A percentile compares a stretch with the other conserved stretches of the same genome.
These are phyloP conservation scores for Nannochloris sp. DNA, from an alignment of 139 green algal genomes.

Conservation along the genomic window DNA sequence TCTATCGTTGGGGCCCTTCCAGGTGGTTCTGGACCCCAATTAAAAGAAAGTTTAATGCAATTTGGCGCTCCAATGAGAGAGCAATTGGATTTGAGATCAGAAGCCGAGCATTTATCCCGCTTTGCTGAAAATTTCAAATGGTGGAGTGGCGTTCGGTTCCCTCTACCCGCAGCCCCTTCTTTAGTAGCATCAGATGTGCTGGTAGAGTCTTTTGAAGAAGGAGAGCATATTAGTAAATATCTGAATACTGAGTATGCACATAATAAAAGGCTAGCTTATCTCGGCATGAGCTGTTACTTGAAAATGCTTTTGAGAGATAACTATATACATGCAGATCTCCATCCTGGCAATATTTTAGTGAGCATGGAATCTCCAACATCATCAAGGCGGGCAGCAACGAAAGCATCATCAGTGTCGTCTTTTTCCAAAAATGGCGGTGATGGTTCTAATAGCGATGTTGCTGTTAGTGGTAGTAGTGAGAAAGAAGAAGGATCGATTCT, in stretches of 20 bases:
- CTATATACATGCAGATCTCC: slow-evolving; percentile 90
- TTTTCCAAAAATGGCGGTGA: not conserved
- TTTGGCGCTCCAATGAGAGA: slow-evolving; percentile 90
- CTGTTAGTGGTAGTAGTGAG: not conserved
- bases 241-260: slow-evolving; percentile 37
- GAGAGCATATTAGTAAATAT: slow-evolving; percentile 54
- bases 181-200: slow-evolving; percentile 58
- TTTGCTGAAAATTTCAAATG: slow-evolving; percentile 71
- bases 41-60: slow-evolving; percentile 53
- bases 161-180: slow-evolving; percentile 9
- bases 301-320: slow-evolving; percentile 88
- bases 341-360: slow-evolving; percentile 92
- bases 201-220: slow-evolving; percentile 89
- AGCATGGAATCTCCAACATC: not conserved
- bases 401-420: not conserved
- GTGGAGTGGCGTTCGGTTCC: slow-evolving; percentile 21
- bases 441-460: not conserved
- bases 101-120: slow-evolving; percentile 68
- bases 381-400: not conserved
- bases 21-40: slow-evolving; percentile 29
- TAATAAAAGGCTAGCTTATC: slow-evolving; percentile 61
- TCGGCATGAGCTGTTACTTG: slow-evolving; percentile 81
- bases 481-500: not conserved
- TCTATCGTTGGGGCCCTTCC: slow-evolving; percentile 37
- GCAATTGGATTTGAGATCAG: slow-evolving; percentile 76